Conservation (phyloP, 2,329 filamentous ascomycete species). For the Colletotrichum lini region DNA sequence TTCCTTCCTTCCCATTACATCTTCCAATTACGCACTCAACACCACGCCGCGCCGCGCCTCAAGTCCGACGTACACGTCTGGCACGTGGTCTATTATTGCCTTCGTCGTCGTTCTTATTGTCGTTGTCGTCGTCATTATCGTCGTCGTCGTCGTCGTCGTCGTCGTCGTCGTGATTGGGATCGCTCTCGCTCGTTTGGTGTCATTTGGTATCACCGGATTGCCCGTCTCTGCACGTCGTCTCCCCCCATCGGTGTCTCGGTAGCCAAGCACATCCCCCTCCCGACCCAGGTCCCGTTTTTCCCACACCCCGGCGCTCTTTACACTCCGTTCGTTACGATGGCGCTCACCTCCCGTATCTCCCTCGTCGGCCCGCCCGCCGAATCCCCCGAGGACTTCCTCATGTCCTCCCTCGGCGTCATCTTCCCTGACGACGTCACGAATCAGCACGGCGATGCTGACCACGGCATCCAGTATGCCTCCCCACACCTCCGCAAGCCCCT, state of each 20-base stretch:
- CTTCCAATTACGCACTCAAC: not conserved
- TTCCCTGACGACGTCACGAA: slow-evolving; percentile 78
- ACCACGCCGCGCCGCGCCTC: not conserved
- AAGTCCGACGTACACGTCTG: not conserved
- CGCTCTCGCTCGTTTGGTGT: not conserved
- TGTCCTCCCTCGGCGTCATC: slow-evolving; percentile 71
- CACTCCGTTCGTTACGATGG: slow-evolving; percentile 53
- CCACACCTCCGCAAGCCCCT: slow-evolving; percentile 63
- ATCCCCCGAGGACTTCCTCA: slow-evolving; percentile 73
- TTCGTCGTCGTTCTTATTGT: not conserved
- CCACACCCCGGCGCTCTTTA: slow-evolving; percentile 23
- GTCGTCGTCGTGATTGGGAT: slow-evolving; percentile 15
- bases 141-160: not conserved
- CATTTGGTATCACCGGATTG: not conserved
- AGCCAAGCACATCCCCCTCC: not conserved
- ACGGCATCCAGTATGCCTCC: slow-evolving; percentile 72
- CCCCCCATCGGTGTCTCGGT: not conserved
- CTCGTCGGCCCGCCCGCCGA: slow-evolving; percentile 53
- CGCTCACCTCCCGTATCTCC: slow-evolving; percentile 62
- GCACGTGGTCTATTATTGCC: not conserved
- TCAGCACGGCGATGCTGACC: slow-evolving; percentile 74
- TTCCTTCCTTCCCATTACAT: not conserved
- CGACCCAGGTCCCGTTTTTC: not conserved
- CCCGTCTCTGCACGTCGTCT: not conserved
- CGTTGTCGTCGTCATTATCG: not conserved